Conservation (phyloP, 768 basidiomycete species). For the Cystofilobasidium capitatum region DNA sequence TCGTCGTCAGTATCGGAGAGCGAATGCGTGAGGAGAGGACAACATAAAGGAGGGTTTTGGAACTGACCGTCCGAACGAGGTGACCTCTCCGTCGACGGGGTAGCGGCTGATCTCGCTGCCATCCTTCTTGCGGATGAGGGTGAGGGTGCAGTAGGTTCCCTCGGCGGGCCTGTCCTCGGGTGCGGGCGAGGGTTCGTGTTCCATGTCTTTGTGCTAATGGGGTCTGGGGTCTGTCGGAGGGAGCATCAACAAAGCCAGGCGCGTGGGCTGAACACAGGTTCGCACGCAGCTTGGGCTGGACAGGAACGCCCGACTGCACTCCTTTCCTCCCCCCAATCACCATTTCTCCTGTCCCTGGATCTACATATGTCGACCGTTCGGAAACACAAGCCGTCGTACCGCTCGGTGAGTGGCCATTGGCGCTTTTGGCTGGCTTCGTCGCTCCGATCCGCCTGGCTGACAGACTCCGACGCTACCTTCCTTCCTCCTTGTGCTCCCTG, state of each 20-base stretch:
- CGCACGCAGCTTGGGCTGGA: neutral
- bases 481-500: neutral
- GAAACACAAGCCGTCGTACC: no score
- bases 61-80: constrained; percentile 23
- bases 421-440: no score
- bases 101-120: constrained; percentile 24
- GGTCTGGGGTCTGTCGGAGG: neutral
- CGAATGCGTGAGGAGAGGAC: neutral
- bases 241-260: neutral
- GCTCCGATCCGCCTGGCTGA: neutral
- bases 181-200: neutral
- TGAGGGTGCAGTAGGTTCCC: constrained; percentile 24
- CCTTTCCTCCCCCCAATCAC: no score
- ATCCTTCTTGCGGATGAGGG: constrained; percentile 20
- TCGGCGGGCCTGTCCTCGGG: constrained; percentile 17
- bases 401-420: no score
- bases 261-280: neutral
- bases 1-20: neutral
- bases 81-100: constrained; percentile 24
- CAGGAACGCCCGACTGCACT: no score
- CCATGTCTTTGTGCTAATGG: neutral
- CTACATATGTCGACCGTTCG: no score
- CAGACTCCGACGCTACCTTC: neutral
- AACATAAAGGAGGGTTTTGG: neutral
- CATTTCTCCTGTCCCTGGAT: no score